Evolutionary conservation across 2,329 filamentous ascomycete species (phyloP).

Genomic region (Sporothrix globosa): DNA sequence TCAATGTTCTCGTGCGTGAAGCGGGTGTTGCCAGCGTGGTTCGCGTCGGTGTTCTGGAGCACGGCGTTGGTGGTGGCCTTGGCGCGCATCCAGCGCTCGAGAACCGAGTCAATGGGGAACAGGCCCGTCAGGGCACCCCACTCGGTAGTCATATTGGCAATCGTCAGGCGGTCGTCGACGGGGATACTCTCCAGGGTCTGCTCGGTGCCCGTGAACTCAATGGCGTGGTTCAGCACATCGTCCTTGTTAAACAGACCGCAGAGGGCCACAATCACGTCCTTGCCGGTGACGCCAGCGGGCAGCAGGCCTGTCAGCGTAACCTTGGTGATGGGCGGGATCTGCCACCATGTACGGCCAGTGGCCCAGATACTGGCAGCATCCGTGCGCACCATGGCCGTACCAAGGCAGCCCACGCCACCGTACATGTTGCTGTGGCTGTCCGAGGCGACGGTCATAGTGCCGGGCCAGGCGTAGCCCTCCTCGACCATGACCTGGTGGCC

Average conservation of each 20-base stretch:
- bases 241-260: conserved; percentile 84
- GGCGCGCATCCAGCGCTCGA: conserved; percentile 72
- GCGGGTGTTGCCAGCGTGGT: conserved; percentile 53
- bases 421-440: conserved; percentile 84
- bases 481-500: conserved; percentile 94
- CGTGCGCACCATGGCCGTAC: conserved; percentile 81
- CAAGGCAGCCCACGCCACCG: conserved; percentile 74
- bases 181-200: conserved; percentile 70
- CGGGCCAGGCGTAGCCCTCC: conserved; percentile 79
- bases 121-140: conserved; percentile 70
- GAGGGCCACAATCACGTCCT: conserved; percentile 90
- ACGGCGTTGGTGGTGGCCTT: conserved; percentile 76
- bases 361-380: conserved; percentile 87
- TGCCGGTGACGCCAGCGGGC: conserved; percentile 81
- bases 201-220: conserved; percentile 83
- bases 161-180: conserved; percentile 71
- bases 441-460: conserved; percentile 77
- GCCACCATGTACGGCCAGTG: conserved; percentile 83
- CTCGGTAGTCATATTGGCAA: conserved; percentile 76
- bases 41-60: conserved; percentile 42
- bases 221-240: conserved; percentile 86
- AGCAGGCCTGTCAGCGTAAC: conserved; percentile 76
- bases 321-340: conserved; percentile 77
- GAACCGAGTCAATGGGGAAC: conserved; percentile 77
- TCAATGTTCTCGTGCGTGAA: conserved; percentile 77